Percentiles rank a stretch among this genome's conserved stretches.
Evolutionary conservation across 805 yeast genomes (phyloP).

Genomic region (Cephaloascus albidus): DNA sequence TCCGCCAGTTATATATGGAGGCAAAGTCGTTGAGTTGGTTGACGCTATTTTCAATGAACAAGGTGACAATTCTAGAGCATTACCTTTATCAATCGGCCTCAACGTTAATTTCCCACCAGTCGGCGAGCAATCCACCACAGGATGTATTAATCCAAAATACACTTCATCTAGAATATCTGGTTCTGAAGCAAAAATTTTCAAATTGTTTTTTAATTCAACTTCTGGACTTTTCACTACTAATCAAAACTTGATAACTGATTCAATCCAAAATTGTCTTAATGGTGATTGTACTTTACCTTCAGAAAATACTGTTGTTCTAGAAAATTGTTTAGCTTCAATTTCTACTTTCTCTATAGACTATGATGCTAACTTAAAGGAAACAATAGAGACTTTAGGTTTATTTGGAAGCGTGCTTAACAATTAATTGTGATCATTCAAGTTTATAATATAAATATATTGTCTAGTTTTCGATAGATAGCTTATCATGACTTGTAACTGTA

Average conservation of each 20-base stretch:
- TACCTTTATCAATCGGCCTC: slow-evolving; percentile 36
- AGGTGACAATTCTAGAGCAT: slow-evolving; percentile 23
- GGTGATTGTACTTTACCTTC: slow-evolving; percentile 38
- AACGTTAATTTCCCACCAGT: slow-evolving; percentile 42
- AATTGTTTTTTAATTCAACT: slow-evolving; percentile 28
- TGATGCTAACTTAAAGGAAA: slow-evolving; percentile 18
- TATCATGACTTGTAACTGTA: no score
- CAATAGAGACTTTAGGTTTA: background rate
- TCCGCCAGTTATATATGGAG: slow-evolving; percentile 32
- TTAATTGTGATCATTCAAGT: no score
- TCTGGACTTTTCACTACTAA: slow-evolving; percentile 15
- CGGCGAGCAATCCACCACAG: slow-evolving; percentile 22
- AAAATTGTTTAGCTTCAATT: slow-evolving; percentile 31
- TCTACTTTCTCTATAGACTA: slow-evolving; percentile 39
- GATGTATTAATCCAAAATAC: slow-evolving; percentile 32
- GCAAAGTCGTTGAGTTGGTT: slow-evolving; percentile 28
- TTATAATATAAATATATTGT: no score
- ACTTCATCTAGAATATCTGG: slow-evolving; percentile 39
- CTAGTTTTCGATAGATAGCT: no score
- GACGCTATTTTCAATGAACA: slow-evolving; percentile 23
- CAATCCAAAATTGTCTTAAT: slow-evolving; percentile 16
- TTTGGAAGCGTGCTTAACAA: no score
- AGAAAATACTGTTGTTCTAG: slow-evolving; percentile 23
- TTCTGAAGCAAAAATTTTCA: slow-evolving; percentile 17
- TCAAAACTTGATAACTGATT: slow-evolving; percentile 11